Conservation (phyloP, 2,329 filamentous ascomycete genomes). For the Aureobasidium melanogenum region DNA sequence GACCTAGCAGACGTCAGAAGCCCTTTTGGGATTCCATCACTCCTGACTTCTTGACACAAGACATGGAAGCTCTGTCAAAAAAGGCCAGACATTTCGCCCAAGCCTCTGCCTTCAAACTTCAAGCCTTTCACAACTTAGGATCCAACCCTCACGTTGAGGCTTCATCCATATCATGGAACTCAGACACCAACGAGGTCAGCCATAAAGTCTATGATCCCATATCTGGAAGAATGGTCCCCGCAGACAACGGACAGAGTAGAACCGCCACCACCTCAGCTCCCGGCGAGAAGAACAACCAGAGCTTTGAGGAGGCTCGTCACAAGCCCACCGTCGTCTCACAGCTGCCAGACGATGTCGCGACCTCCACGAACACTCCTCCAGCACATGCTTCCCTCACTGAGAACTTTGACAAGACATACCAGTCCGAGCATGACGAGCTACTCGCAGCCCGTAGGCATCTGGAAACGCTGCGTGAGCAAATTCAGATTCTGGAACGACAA, state of each 20-base stretch:
- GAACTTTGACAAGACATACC: neutral
- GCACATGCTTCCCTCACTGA: neutral
- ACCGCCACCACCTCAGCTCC: neutral
- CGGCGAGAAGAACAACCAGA: neutral
- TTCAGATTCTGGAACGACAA: constrained; percentile 7
- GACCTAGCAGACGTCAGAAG: constrained; percentile 33
- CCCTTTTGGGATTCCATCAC: constrained; percentile 24
- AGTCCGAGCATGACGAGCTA: constrained; percentile 6
- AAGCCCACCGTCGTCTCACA: neutral
- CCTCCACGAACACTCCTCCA: neutral
- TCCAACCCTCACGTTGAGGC: constrained; percentile 9
- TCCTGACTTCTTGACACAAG: neutral
- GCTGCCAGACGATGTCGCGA: neutral
- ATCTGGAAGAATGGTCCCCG: constrained; percentile 27
- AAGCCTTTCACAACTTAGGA: constrained; percentile 10
- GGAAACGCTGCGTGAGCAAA: neutral
- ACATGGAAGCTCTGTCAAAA: neutral
- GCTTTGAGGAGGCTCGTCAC: neutral
- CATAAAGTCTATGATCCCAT: constrained; percentile 30
- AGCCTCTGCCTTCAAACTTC: constrained; percentile 10
- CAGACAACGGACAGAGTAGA: constrained; percentile 14
- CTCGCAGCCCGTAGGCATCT: neutral
- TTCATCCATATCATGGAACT: constrained; percentile 24
- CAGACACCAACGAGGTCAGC: constrained; percentile 20
- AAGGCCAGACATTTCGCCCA: neutral